Percentiles rank a stretch among this genome's conserved stretches.
Conservation (phyloP, 805 yeast species). For the Wickerhamomyces xylosicus region DNA sequence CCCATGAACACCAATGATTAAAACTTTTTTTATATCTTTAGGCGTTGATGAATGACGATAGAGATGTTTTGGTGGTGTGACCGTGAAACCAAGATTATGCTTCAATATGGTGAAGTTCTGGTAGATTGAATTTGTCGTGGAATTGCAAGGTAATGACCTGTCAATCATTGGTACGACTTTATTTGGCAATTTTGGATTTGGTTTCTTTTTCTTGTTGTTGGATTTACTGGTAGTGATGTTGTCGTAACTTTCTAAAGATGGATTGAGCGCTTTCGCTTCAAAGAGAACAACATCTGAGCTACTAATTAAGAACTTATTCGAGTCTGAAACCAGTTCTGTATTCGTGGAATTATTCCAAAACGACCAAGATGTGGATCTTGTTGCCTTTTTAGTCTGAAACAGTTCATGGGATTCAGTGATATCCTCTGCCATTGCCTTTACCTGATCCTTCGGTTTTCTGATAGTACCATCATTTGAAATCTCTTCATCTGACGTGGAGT, state of each 20-base stretch:
- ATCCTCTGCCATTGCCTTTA: too few relatives aligned
- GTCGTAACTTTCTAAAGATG: slow-evolving; percentile 1
- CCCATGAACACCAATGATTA: slow-evolving; percentile 92
- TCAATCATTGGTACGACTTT: slow-evolving; percentile 19
- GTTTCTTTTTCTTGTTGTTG: background rate
- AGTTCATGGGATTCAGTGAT: too few relatives aligned
- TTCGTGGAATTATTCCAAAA: slow-evolving; percentile 13
- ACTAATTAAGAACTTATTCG: slow-evolving; percentile 13
- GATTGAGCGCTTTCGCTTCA: slow-evolving; percentile 8
- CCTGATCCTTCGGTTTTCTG: too few relatives aligned
- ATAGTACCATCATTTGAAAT: too few relatives aligned
- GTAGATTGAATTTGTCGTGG: slow-evolving; percentile 9
- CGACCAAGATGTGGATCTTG: slow-evolving; percentile 15
- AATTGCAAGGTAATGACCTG: slow-evolving; percentile 14
- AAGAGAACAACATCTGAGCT: slow-evolving; percentile 18
- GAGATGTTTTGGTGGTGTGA: slow-evolving; percentile 17
- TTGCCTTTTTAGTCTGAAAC: too few relatives aligned
- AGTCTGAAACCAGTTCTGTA: slow-evolving; percentile 1
- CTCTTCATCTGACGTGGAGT: too few relatives aligned
- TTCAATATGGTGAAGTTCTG: slow-evolving; percentile 15
- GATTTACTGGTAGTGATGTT: slow-evolving; percentile 1
- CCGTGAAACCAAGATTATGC: slow-evolving; percentile 17
- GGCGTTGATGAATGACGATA: slow-evolving; percentile 7
- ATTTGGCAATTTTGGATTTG: slow-evolving; percentile 7
- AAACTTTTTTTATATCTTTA: slow-evolving; percentile 39